These are phyloP conservation scores for Polyrhizophydium stewartii DNA, from an alignment of 371 early-diverging fungal species.

Conservation along the genomic window DNA sequence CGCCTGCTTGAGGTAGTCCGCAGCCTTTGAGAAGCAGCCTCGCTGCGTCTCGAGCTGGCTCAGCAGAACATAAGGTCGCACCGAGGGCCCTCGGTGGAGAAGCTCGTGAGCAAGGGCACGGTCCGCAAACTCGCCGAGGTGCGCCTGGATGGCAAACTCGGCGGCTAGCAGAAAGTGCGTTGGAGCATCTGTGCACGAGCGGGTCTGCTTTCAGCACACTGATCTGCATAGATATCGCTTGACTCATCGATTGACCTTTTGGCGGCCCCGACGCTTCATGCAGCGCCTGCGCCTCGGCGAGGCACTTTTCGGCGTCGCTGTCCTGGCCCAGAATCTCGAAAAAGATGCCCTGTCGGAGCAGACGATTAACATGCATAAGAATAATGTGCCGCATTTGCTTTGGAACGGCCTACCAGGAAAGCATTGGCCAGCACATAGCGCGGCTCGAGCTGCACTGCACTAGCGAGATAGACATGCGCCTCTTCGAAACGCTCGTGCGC, in stretches of 20 bases:
- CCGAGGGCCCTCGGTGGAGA: slow-evolving; percentile 23
- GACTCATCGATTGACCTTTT: too few species aligned
- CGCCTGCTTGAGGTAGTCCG: slow-evolving; percentile 32
- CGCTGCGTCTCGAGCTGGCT: slow-evolving; percentile 38
- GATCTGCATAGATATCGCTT: too few species aligned
- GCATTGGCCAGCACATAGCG: slow-evolving; percentile 29
- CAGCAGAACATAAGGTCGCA: slow-evolving; percentile 36
- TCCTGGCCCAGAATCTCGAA: slow-evolving; percentile 42
- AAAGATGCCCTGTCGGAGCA: slow-evolving; percentile 30
- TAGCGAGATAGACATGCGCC: slow-evolving; percentile 38
- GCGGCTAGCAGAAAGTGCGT: slow-evolving; percentile 26
- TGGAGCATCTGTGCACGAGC: too few species aligned
- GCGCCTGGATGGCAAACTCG: slow-evolving; percentile 36
- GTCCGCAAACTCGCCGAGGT: slow-evolving; percentile 42
- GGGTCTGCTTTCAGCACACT: too few species aligned
- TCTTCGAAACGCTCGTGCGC: slow-evolving; percentile 37
- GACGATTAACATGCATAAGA: not conserved
- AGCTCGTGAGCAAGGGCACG: slow-evolving; percentile 37
- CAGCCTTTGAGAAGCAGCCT: slow-evolving; percentile 22
- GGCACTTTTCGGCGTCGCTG: slow-evolving; percentile 34
- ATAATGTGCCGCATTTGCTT: not conserved
- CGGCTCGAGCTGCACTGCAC: slow-evolving; percentile 38
- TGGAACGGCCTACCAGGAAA: slow-evolving; percentile 23
- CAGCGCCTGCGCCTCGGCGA: slow-evolving; percentile 29
- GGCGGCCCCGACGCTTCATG: slow-evolving; percentile 14